phyloP scores from a whole-genome alignment of 306 rosid genomes.

The Glycine latifolia region DNA sequence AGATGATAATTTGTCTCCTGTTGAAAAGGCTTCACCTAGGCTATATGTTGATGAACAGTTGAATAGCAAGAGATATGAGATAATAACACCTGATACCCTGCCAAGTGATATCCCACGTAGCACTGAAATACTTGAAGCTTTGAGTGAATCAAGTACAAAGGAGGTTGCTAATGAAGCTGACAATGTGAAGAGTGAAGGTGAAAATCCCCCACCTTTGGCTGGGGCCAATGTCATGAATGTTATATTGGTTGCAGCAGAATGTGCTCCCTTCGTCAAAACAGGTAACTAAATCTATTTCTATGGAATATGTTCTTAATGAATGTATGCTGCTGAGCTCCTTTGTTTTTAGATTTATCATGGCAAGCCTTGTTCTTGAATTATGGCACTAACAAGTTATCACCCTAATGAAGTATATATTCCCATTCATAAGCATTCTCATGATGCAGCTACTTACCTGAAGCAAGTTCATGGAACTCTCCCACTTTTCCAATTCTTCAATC shows the following conservation, averaged over 20 bases:
- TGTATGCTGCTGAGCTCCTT: slow-evolving; percentile 12
- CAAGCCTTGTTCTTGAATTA: slow-evolving; percentile 31
- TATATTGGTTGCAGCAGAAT: slow-evolving; percentile 86
- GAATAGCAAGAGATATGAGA: slow-evolving; percentile 44
- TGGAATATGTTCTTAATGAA: slow-evolving; percentile 7
- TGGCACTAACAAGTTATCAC: slow-evolving; percentile 4
- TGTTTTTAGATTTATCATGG: slow-evolving; percentile 14
- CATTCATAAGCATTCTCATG: background rate
- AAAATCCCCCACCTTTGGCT: slow-evolving; percentile 79
- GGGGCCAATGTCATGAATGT: slow-evolving; percentile 89
- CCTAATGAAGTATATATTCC: background rate
- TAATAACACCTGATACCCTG: slow-evolving; percentile 45
- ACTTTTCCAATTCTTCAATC: background rate
- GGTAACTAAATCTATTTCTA: slow-evolving; percentile 57
- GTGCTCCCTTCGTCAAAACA: slow-evolving; percentile 94
- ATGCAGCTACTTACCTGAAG: slow-evolving; percentile 25
- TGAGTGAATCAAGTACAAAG: slow-evolving; percentile 42
- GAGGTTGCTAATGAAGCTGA: slow-evolving; percentile 44
- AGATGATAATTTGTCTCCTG: slow-evolving; percentile 40
- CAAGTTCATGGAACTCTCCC: slow-evolving; percentile 10
- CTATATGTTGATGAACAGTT: slow-evolving; percentile 41
- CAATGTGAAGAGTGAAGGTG: slow-evolving; percentile 46
- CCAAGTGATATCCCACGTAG: slow-evolving; percentile 49
- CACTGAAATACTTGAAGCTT: slow-evolving; percentile 28
- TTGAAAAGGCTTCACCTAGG: slow-evolving; percentile 43